phyloP scores from a whole-genome alignment of 1,284 basidiomycete genomes.

The Megacollybia platyphylla region DNA sequence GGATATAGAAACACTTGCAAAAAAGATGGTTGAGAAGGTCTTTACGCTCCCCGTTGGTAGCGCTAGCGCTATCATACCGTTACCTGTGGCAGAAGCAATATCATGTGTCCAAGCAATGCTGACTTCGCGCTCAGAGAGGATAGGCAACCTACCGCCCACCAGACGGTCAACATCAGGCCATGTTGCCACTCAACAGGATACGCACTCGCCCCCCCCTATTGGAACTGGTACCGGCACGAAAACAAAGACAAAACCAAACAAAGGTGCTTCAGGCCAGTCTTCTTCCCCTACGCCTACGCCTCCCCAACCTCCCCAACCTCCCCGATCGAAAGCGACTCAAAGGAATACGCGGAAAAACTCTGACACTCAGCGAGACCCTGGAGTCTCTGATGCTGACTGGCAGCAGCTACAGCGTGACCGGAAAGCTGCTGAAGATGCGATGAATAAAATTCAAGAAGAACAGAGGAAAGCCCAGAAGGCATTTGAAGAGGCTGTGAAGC shows the following conservation, averaged over 20 bases:
- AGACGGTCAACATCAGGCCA: not conserved
- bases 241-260: not conserved
- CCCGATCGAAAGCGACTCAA: conserved; percentile 1
- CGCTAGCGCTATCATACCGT: conserved; percentile 4
- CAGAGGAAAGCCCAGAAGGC: conserved; percentile 6
- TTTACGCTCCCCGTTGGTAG: conserved; percentile 7
- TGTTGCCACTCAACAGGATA: not conserved
- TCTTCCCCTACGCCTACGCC: conserved; percentile 3
- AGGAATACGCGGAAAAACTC: not conserved
- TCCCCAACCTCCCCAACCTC: conserved; percentile 2
- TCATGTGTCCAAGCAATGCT: conserved; percentile 11
- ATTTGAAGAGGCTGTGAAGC: conserved; percentile 7
- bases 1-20: conserved; percentile 40
- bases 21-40: conserved; percentile 26
- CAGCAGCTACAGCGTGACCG: conserved; percentile 25
- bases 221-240: not conserved
- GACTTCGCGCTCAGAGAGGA: not conserved
- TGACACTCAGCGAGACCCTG: conserved; percentile 21
- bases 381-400: conserved; percentile 33
- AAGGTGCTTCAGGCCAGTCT: not conserved
- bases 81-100: conserved; percentile 17
- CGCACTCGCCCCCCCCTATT: not conserved
- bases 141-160: not conserved
- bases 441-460: conserved; percentile 7
- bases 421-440: conserved; percentile 12